A percentile compares a stretch with the other conserved stretches of the same genome.
These are phyloP conservation scores for Metschnikowia reukaufii DNA, from an alignment of 805 yeast genomes.

Conservation along the genomic window DNA sequence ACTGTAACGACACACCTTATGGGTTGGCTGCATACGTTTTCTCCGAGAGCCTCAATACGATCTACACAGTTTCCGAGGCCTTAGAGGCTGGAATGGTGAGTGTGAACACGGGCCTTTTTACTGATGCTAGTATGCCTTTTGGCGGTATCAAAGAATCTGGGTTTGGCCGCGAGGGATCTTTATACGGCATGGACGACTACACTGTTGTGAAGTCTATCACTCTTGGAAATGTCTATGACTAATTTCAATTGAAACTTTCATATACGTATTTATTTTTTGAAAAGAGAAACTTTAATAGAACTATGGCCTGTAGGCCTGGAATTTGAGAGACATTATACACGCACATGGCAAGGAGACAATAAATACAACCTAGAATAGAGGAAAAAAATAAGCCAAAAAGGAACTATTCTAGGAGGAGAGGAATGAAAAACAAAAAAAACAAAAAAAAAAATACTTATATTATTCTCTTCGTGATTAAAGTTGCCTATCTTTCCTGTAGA, in stretches of 20 bases:
- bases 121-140: constrained; percentile 56
- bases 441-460: too few relatives aligned
- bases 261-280: neutral
- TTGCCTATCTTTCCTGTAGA: neutral
- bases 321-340: neutral
- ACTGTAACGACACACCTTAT: constrained; percentile 54
- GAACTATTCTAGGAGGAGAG: neutral
- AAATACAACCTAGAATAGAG: neutral
- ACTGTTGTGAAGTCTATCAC: constrained; percentile 52
- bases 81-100: constrained; percentile 67
- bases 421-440: neutral
- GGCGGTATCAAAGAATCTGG: constrained; percentile 69
- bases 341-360: too few relatives aligned
- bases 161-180: constrained; percentile 68
- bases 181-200: constrained; percentile 62
- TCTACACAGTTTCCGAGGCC: constrained; percentile 53
- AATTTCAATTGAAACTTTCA: neutral
- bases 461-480: too few relatives aligned
- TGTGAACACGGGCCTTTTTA: constrained; percentile 57
- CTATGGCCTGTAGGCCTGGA: too few relatives aligned
- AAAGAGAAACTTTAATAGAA: too few relatives aligned
- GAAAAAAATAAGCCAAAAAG: neutral
- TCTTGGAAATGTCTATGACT: constrained; percentile 41
- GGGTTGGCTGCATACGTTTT: constrained; percentile 65
- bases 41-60: constrained; percentile 50